Evolutionary conservation across 768 basidiomycete species (phyloP), one percentile per base, ranked within the genome.

Genomic region (Xerocomellus amylosporus): DNA sequence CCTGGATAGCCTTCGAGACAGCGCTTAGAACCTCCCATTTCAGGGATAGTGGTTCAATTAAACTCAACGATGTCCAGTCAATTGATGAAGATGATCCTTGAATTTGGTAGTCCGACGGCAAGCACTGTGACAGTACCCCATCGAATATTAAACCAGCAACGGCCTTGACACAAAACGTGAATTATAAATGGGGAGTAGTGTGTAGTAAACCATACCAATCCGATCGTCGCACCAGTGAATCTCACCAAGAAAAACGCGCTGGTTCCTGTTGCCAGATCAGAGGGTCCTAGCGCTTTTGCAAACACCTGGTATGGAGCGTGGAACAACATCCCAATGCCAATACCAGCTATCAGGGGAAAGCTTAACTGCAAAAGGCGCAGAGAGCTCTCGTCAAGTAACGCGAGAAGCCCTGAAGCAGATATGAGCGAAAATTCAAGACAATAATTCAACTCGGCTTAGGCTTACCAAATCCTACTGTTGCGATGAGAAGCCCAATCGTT

Each of bases 181-280:
- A 52, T 51, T 43, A 53, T 31, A 38, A 49, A 49, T 38, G 28
- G 40, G 46, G 37, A 55, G 43, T n/a, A 22, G 19, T 8, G 33
- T 41, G 34, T 3, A 38, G 28, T 17, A 55, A 59, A 57, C 67
- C 85, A 61, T 69, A 90, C 90, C 73, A 93, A 71, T 56, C 90
- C 90, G 37, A 87, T 76, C 3, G 90, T 91, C 31, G 90, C 88
- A 9, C 90, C 90, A 36, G 90, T 92, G 72, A 93, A 93, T 41
- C 90, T 80, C 42, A 91, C 88, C 51, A 93, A 77, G 72, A 93
- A 93, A 70, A 93, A 93, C 12, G 89, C 90, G 64, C 89, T 87
- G 10, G 91, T 93, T 30, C 88, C 87, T 20, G 84, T 79, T 4
- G 90, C 90, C 48, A 91, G 68, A 59, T 91, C 85, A 44, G 79